Conservation (phyloP, 1,284 basidiomycete genomes). For the Omphalotus olearius region DNA sequence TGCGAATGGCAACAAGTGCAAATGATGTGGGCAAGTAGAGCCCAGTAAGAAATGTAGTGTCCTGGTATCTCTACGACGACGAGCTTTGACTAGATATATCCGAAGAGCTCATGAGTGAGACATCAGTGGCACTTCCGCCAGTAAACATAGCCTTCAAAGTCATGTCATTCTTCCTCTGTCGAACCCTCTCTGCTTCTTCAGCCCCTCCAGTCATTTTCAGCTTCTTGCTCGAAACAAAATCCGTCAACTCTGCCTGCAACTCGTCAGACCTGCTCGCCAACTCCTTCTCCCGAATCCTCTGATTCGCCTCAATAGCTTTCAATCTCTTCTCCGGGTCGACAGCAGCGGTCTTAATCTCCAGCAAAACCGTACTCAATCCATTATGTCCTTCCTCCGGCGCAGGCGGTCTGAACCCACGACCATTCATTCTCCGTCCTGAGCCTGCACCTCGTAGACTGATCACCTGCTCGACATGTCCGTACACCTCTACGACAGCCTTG, state of each 20-base stretch:
- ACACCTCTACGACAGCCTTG: slow-evolving; percentile 81
- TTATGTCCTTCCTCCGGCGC: slow-evolving; percentile 59
- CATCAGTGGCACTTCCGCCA: slow-evolving; percentile 19
- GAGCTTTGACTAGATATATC: neutral
- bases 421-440: slow-evolving; percentile 29
- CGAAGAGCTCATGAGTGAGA: slow-evolving; percentile 6
- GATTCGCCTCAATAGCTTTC: slow-evolving; percentile 87
- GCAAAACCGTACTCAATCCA: slow-evolving; percentile 72
- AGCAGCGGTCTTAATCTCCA: slow-evolving; percentile 82
- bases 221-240: slow-evolving; percentile 82
- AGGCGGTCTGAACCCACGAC: slow-evolving; percentile 50
- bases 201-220: slow-evolving; percentile 93
- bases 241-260: slow-evolving; percentile 76
- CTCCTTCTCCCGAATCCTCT: slow-evolving; percentile 75
- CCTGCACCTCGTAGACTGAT: slow-evolving; percentile 67
- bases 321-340: slow-evolving; percentile 79
- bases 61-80: neutral
- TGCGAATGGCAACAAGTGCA: neutral
- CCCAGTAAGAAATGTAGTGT: neutral
- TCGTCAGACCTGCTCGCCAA: slow-evolving; percentile 68
- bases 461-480: slow-evolving; percentile 84
- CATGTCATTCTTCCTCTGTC: slow-evolving; percentile 79
- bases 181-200: slow-evolving; percentile 83
- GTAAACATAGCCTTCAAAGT: slow-evolving; percentile 87
- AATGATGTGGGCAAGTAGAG: neutral